Base-by-base conservation (phyloP, 768 basidiomycete genomes). In the Boletellus ananiceps region DNA sequence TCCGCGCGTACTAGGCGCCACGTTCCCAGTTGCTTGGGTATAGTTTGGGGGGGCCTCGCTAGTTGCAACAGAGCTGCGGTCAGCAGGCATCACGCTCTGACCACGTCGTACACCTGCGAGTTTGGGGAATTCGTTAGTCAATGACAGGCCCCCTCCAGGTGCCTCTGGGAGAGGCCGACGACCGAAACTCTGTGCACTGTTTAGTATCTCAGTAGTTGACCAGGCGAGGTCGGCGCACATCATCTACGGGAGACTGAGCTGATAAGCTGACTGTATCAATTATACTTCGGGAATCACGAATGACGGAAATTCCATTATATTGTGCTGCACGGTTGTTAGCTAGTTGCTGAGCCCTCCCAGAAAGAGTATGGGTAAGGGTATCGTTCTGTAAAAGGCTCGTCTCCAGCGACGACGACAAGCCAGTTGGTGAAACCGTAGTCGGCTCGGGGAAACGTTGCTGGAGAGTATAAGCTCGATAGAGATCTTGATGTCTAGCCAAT, bases 1-100 rank as follows among this genome's bases (percentile, higher is more conserved):
- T 29, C 29, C 13, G 15, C n/a, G 8, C 4, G 7, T 15, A 15
- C 8, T 16, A 8, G 29, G 8, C 8, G 29, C 29, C 3, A n/a
- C 9, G 12, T 44, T 46, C 37, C 43, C 50, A 35, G 27, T 50
- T 5, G 51, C 61, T 41, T 66, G 61, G 16, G 12, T 49, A 31
- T 66, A 66, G 40, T 62, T 51, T 0, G 65, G 61, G 5, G 65
- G 58, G 21, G 45, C 47, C n/a, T 62, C 62, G 27, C 54, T 54
- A 8, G 19, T 11, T 21, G 49, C 41, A 33, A 54, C 19, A 21
- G 65, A 67, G 41, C 9, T 36, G 18, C 8, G 46, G 40, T 53
- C 46, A n/a, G 9, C n/a, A 8, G 55, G 29, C 14, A 40, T 27
- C 13, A 29, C 12, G n/a, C 43, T 46, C 40, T n/a, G 51, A 37